Base-by-base conservation (phyloP, 495 filamentous ascomycete genomes). In the Podospora tetraspora region DNA sequence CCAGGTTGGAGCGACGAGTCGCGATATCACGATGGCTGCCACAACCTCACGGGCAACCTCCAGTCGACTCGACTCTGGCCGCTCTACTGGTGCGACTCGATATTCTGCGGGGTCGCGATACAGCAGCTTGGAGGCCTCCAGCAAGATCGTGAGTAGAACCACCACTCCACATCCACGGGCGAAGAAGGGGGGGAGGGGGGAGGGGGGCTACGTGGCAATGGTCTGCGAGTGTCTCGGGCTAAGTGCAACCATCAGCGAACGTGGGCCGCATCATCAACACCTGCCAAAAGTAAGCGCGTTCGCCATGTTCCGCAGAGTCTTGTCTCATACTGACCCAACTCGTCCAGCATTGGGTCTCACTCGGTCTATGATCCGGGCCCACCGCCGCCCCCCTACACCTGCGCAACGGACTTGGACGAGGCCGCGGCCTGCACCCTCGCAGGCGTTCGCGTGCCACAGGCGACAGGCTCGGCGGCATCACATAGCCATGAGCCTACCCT, bases 251-350 rank as follows among this genome's bases (percentile, higher is more conserved):
- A 62, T 43, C 37, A 83, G 81, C 80, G 21, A 81, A 74, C 66
- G 78, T 83, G 64, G 77, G 79, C 64, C 69, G 74, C 64, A 79
- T 84, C 63, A 83, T 83, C 77, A 84, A 81, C 72, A 77, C 73
- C 61, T 84, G 81, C 61, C 77, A 82, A 61, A 79, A 80, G 82
- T 83, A 70, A 75, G 81, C 56, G 8, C 9, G 24, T 30, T 24
- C 24, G 30, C 59, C 29, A 62, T 21, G 58, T 61, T 37, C 27
- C 3, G 29, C 12, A 27, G n/a, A 43, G 19, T 59, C 27, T 13
- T 60, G 56, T 25, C 32, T 67, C 23, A 58, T 70, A 34, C 30
- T 67, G n/a, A 63, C 37, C 57, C 66, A 16, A 68, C 25, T 34
- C 23, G 32, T 25, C 8, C 67, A 81, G 81, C 64, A 74, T 77